A percentile compares a stretch with the other conserved stretches of the same genome.
Conservation (phyloP, 73 alveolate species). For the Tetrahymena malaccensis region DNA sequence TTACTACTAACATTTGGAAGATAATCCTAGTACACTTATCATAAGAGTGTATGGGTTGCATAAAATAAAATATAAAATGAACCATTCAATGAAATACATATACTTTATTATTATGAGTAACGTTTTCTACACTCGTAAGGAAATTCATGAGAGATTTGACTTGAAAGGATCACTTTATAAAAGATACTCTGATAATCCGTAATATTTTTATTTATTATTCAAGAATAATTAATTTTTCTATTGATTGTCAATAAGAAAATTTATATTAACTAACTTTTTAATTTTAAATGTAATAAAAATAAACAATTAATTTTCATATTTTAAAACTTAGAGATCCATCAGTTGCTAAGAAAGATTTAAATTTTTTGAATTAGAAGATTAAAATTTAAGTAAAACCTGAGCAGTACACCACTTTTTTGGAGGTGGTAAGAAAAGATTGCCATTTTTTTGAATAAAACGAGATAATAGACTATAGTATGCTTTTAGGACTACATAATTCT, state of each 20-base stretch:
- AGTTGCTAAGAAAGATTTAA: constrained; percentile 84
- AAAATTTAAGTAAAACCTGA: constrained; percentile 60
- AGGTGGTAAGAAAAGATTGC: constrained; percentile 72
- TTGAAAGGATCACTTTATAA: constrained; percentile 74
- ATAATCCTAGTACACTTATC: constrained; percentile 78
- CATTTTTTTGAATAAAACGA: constrained; percentile 69
- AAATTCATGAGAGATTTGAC: constrained; percentile 69
- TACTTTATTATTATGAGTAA: constrained; percentile 70
- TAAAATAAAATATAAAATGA: constrained; percentile 13
- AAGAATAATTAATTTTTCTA: too few species aligned
- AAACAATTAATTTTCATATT: neutral
- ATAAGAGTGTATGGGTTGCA: constrained; percentile 47
- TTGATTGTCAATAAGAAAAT: too few species aligned
- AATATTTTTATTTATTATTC: neutral
- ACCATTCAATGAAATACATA: neutral
- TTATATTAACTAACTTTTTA: too few species aligned
- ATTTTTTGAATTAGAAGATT: constrained; percentile 58
- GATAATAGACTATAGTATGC: constrained; percentile 80
- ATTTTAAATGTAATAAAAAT: too few species aligned
- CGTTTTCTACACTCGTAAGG: constrained; percentile 51
- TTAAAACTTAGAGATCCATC: constrained; percentile 46
- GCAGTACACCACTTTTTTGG: constrained; percentile 49
- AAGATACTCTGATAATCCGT: constrained; percentile 45
- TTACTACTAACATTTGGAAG: constrained; percentile 65
- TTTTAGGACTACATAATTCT: constrained; percentile 76